Base-by-base conservation (phyloP, 352 stramenopile genomes). In the Phytophthora melonis region DNA sequence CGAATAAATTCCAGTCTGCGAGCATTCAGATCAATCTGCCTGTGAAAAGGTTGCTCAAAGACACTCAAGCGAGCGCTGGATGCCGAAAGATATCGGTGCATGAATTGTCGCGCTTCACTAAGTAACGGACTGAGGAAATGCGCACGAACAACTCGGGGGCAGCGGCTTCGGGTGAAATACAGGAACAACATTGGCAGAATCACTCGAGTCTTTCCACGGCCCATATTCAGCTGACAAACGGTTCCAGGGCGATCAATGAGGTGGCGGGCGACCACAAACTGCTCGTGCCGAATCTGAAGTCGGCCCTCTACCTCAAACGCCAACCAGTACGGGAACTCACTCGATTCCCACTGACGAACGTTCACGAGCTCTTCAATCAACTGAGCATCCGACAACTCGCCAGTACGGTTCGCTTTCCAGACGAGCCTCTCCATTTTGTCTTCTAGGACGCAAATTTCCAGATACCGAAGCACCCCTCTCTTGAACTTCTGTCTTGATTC, bases 131-230 rank as follows among this genome's bases (percentile, higher is more conserved):
- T 74, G 47, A 96, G 62, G 47, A 96, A 93, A 52, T 94, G 83
- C 0, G 86, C 73, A 3, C 88, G 86, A 7, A 90, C 76, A 11
- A 93, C 63, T 25, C 58, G 71, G 0, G 63, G 21, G 9, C 58
- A 67, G 5, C 7, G 47, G 21, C 39, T 73, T 36, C 41, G 73
- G 4, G 76, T 75, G 18, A 75, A 96, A 67, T 95, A 76, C 6
- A 97, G 77, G 16, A 97, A 90, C 1, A 97, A 72, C 90, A 97
- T 97, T 0, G 92, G 92, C 10, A 97, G 57, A 60, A 97, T 96
- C 32, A 97, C 92, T 5, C 83, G 70, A n/a, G 89, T 97, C 77
- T 97, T 97, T n/a, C 92, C 92, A 25, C 88, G 73, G 0, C 91
- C 92, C 90, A 97, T 97, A 64, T 97, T 97, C 6, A 97, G 78